Evolutionary conservation across 768 basidiomycete genomes (phyloP), one percentile per base, ranked within the genome.

Genomic region (Kwoniella sp.): DNA sequence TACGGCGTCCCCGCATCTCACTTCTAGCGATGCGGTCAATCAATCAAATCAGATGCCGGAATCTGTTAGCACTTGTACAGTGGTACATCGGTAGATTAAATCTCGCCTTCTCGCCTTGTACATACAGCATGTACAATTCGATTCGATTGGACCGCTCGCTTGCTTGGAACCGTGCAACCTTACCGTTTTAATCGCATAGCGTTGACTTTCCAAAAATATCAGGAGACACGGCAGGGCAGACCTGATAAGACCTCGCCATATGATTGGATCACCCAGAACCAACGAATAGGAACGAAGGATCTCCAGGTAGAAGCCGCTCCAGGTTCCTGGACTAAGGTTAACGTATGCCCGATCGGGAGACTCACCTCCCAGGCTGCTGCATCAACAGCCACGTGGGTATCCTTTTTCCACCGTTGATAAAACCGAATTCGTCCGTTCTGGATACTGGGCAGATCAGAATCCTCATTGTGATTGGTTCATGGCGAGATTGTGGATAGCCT

Each of bases 121-220:
- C n/a, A n/a, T n/a, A n/a, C n/a, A n/a, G 33, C 13, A 33, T 33
- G 33, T 33, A 33, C 33, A n/a, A n/a, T n/a, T n/a, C n/a, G n/a
- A n/a, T n/a, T 33, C 13, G 33, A 33, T 33, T 33, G 33, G 33
- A 33, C 33, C 40, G 40, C 8, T 44, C 40, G 40, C 40, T 44
- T 19, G 40, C 40, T 44, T 44, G 8, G 17, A 44, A 9, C 17
- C 8, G 10, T 3, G 3, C 17, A 19, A 44, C 17, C 8, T 4
- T 44, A 44, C 8, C 40, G 10, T 10, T 3, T 4, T 3, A 19
- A 10, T 9, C n/a, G n/a, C n/a, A n/a, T n/a, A n/a, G n/a, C n/a
- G n/a, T n/a, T n/a, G n/a, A n/a, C n/a, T n/a, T n/a, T n/a, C 40
- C 40, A 44, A 44, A 44, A 44, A 44, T 44, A 44, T 44, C 40